Evolutionary conservation across 257 asterid species (phyloP), one percentile per base, ranked within the genome.

Genomic region (Lycium ferocissimum): DNA sequence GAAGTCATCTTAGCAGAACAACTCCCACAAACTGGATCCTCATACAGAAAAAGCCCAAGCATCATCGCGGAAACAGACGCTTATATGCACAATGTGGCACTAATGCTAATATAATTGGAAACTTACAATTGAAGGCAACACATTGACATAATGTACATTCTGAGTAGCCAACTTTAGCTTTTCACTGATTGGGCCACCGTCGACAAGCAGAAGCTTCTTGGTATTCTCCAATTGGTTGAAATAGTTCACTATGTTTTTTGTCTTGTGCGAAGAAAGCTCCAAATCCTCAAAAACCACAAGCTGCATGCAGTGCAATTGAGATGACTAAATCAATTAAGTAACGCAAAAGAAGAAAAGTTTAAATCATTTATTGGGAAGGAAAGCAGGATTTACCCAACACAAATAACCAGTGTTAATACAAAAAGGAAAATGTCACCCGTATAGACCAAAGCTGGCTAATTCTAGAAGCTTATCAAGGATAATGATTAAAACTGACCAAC

Each of bases 61-160:
- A 20, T 26, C 40, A 66, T 26, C 71, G n/a, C 14, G 49, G 70
- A 47, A 38, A 85, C 83, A 71, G 15, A 66, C 38, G 61, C 80
- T 11, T 20, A 22, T 22, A 76, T 51, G 47, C 82, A 53, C 26
- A 51, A 14, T 69, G 49, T 69, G 9, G 14, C 9, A 69, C n/a
- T 49, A 26, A 14, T 51, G 82, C 37, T 76, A 65, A 53, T 20
- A 22, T 80, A 86, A 51, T 49, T 40, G 26, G 83, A 76, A 82
- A 91, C 98, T 93, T 94, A 94, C 99, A 85, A 93, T 86, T 75
- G 98, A 88, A 82, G 98, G 99, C 86, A 96, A 86, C n/a, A 96
- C 94, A 17, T 96, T 95, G 66, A 93, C 97, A 85, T 94, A 96
- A 81, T 95, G 95, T 75, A 95, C 49, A 90, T 96, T 96, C 86